Percentiles rank a stretch among this genome's conserved stretches.
Conservation (phyloP, 345 rosid genomes). For the Citropsis articulata region DNA sequence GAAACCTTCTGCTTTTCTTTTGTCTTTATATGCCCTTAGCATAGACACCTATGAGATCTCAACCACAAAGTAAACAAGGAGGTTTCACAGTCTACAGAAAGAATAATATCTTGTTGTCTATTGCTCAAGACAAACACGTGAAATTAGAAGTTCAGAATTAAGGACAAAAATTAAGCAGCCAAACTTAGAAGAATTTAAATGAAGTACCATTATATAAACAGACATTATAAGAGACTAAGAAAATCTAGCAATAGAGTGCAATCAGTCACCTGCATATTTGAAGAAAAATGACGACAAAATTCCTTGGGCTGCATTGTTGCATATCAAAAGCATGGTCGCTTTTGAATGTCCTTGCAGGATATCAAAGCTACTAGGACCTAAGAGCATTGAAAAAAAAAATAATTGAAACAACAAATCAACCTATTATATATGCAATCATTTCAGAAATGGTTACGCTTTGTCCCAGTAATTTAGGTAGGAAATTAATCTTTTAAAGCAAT, state of each 20-base stretch:
- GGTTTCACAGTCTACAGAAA: neutral
- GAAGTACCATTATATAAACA: neutral
- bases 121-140: neutral
- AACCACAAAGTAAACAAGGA: neutral
- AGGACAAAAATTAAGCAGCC: neutral
- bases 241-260: neutral
- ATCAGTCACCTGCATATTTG: constrained; percentile 37
- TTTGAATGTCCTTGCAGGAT: constrained; percentile 36
- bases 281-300: constrained; percentile 41
- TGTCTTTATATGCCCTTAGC: neutral
- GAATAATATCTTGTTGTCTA: neutral
- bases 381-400: neutral
- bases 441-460: neutral
- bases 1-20: neutral
- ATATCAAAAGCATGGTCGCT: constrained; percentile 37
- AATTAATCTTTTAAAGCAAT: neutral
- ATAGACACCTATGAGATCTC: neutral
- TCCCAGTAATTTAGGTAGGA: neutral
- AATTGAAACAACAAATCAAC: neutral
- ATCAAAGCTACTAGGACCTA: constrained; percentile 34
- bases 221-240: neutral
- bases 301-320: constrained; percentile 45
- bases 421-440: neutral
- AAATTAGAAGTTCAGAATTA: neutral
- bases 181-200: neutral